Conservation (phyloP, 2,329 filamentous ascomycete genomes). For the Colletotrichum coccodes region DNA sequence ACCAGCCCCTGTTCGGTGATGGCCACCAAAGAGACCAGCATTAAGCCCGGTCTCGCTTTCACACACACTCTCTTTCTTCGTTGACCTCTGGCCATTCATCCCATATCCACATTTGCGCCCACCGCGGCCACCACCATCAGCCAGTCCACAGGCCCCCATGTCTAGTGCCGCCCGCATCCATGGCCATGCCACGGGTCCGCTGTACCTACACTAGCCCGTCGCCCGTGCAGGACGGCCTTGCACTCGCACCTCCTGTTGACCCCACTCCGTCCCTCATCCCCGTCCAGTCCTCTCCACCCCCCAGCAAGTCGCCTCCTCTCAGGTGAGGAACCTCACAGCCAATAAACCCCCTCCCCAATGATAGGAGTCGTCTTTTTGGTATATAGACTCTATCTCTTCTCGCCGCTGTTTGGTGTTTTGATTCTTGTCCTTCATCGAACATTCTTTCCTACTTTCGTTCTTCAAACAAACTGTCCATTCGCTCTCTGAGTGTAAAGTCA, state of each 20-base stretch:
- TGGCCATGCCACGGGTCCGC: constrained; percentile 27
- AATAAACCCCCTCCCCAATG: constrained; percentile 17
- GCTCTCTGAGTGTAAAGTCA: constrained; percentile 60
- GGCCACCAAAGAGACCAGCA: constrained; percentile 10
- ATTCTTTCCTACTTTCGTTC: constrained; percentile 39
- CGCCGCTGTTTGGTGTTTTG: constrained; percentile 28
- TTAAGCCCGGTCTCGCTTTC: neutral
- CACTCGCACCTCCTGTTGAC: constrained; percentile 1
- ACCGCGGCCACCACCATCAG: constrained; percentile 2
- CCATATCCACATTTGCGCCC: constrained; percentile 24
- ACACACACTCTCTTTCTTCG: neutral
- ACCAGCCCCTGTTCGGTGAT: neutral
- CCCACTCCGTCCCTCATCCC: constrained; percentile 26
- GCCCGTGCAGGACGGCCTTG: constrained; percentile 9
- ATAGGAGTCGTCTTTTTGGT: constrained; percentile 23
- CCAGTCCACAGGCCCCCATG: constrained; percentile 12
- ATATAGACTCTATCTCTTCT: constrained; percentile 33
- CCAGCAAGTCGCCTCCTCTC: constrained; percentile 16
- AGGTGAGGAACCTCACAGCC: constrained; percentile 28
- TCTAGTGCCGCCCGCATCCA: constrained; percentile 20
- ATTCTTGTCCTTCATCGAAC: constrained; percentile 33
- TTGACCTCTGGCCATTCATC: neutral
- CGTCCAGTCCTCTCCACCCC: constrained; percentile 14
- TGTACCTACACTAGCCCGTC: constrained; percentile 16
- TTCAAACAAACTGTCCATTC: constrained; percentile 43